Evolutionary conservation across 1,284 basidiomycete genomes (phyloP).

Genomic region (Apiotrichum porosum): DNA sequence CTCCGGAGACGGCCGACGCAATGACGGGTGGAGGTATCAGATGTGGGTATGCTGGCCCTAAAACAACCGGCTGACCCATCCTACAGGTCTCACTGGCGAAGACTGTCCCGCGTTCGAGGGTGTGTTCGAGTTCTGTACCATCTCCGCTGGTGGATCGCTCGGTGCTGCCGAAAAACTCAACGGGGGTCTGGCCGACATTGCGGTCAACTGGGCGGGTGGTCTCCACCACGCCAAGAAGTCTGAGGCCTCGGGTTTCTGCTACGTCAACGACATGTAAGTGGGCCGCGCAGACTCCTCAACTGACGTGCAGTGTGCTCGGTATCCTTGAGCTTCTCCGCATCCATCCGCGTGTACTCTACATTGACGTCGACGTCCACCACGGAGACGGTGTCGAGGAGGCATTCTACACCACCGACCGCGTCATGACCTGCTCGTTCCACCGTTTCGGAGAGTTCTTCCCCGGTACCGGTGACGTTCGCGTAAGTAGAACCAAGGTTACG

Average conservation of each 20-base stretch:
- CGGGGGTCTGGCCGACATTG: constrained; percentile 79
- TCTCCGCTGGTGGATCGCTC: constrained; percentile 91
- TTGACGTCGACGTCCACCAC: constrained; percentile 98
- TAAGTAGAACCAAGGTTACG: too few species aligned
- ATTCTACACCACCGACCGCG: constrained; percentile 94
- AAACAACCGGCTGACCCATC: not conserved
- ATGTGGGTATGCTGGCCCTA: constrained; percentile 57
- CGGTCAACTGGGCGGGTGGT: constrained; percentile 97
- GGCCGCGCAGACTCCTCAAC: not conserved
- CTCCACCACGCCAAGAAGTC: constrained; percentile 97
- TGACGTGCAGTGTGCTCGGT: constrained; percentile 65
- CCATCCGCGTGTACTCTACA: constrained; percentile 84
- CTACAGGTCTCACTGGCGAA: constrained; percentile 75
- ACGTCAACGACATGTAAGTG: constrained; percentile 67
- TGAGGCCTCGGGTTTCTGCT: constrained; percentile 95
- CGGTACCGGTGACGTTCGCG: constrained; percentile 74
- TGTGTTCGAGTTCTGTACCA: constrained; percentile 93
- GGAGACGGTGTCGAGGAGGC: constrained; percentile 99
- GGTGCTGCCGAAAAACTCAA: constrained; percentile 76
- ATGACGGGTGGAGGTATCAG: constrained; percentile 75
- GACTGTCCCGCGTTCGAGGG: constrained; percentile 97
- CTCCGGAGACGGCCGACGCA: constrained; percentile 78
- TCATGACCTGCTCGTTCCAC: constrained; percentile 95
- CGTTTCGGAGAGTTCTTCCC: constrained; percentile 97
- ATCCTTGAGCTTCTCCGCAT: constrained; percentile 76